Evolutionary conservation across 441 rosid species (phyloP).

Genomic region (Croton setiger): DNA sequence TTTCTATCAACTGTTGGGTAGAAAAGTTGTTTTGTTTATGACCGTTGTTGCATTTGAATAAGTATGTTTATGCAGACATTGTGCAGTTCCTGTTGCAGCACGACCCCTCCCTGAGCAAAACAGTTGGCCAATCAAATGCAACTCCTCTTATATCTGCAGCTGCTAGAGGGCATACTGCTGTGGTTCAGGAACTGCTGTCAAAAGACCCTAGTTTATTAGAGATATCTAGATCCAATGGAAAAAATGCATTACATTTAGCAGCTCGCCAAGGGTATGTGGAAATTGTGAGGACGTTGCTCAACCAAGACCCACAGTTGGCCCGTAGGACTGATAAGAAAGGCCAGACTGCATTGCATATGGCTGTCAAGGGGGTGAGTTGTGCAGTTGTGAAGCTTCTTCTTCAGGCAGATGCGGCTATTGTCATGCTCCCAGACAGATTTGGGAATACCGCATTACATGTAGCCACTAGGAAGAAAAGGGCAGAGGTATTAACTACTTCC

Average conservation of each 20-base stretch:
- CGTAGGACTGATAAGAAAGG: slow-evolving; percentile 85
- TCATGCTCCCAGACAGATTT: slow-evolving; percentile 78
- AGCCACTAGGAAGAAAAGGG: slow-evolving; percentile 79
- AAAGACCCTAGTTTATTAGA: slow-evolving; percentile 61
- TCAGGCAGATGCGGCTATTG: slow-evolving; percentile 64
- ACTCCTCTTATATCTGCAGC: slow-evolving; percentile 88
- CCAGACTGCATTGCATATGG: slow-evolving; percentile 94
- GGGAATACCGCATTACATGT: slow-evolving; percentile 78
- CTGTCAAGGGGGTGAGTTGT: slow-evolving; percentile 69
- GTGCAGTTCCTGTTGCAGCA: slow-evolving; percentile 64
- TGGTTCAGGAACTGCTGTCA: slow-evolving; percentile 56
- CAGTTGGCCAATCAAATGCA: slow-evolving; percentile 77
- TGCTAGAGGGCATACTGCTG: slow-evolving; percentile 59
- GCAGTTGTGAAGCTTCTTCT: slow-evolving; percentile 67
- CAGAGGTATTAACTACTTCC: slow-evolving; percentile 43
- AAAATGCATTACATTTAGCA: slow-evolving; percentile 83
- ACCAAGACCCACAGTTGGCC: slow-evolving; percentile 65
- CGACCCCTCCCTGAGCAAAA: slow-evolving; percentile 57
- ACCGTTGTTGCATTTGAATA: slow-evolving; percentile 10
- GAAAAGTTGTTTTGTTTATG: neutral
- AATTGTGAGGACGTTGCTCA: slow-evolving; percentile 61
- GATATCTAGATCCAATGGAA: slow-evolving; percentile 64
- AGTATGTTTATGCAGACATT: slow-evolving; percentile 52
- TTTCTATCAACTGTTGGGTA: neutral
- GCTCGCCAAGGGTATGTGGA: slow-evolving; percentile 90